Base-by-base conservation (phyloP, 768 basidiomycete species). In the Hebeloma cylindrosporum region DNA sequence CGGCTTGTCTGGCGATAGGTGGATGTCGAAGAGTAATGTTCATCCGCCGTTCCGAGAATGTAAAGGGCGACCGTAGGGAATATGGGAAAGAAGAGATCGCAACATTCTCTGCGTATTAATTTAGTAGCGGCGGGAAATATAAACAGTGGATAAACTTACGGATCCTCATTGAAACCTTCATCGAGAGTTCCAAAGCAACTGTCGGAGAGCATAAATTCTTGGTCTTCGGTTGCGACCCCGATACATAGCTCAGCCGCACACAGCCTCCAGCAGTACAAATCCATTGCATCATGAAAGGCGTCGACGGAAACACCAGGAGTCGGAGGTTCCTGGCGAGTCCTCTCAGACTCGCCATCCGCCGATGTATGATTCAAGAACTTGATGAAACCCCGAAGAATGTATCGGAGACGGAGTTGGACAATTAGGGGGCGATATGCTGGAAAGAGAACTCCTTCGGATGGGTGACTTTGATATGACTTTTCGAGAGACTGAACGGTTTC, bases 151-250 rank as follows among this genome's bases (percentile, higher is more conserved):
- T n/a, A 17, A 43, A 66, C 70, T 51, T 53, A 73, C 72, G 65
- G 62, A 51, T 70, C 64, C 32, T 71, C 70, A 5, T 65, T 56
- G 51, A 73, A 74, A 16, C 67, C 71, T 52, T 76, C 78, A 43
- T 77, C 75, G 40, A 82, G 63, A 7, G 70, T 72, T 22, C 77
- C 76, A 53, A 72, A 81, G 52, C 78, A 81, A 18, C 67, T 63
- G 40, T 79, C 77, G 0, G 77, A 68, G 3, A 82, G 57, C 32
- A 83, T 71, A 43, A 71, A 83, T 53, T 83, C 79, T 29, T 80
- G 77, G 17, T 72, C 73, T 21, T 79, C 77, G 2, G 66, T 65
- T 1, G 79, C 72, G 4, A 81, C 52, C 2, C 80, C 80, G 23
- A 83, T 61, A 50, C 73, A 80, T 1, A 82, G 52, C 50, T 82